Evolutionary conservation across 345 rosid genomes (phyloP).

Genomic region (Cardiospermum halicacabum): DNA sequence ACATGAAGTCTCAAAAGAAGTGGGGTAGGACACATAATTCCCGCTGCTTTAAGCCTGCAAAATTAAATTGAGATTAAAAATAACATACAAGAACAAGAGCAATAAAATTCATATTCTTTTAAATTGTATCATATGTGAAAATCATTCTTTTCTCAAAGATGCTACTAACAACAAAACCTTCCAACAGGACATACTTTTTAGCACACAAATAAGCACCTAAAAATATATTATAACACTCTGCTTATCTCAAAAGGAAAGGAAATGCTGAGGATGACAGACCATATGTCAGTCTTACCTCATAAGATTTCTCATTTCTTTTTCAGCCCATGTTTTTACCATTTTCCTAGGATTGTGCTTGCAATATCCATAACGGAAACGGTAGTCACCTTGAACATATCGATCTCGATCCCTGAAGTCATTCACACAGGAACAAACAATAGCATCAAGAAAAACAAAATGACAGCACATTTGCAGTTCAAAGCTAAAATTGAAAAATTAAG

Average conservation of each 20-base stretch:
- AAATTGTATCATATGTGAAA: not conserved
- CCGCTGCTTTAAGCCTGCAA: conserved; percentile 83
- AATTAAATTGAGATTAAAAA: conserved; percentile 6
- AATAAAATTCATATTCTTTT: not conserved
- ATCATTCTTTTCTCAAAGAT: not conserved
- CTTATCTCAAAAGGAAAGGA: not conserved
- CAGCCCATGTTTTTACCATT: conserved; percentile 99
- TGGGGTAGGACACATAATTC: conserved; percentile 86
- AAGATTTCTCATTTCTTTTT: conserved; percentile 95
- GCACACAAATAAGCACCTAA: not conserved
- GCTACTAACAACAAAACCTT: not conserved
- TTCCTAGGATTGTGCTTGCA: conserved; percentile 94
- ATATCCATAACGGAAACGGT: conserved; percentile 88
- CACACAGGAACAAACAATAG: not conserved
- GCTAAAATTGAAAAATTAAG: not conserved
- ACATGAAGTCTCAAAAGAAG: conserved; percentile 79
- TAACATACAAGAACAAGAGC: not conserved
- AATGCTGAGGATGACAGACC: not conserved
- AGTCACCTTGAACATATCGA: conserved; percentile 96
- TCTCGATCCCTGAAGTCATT: conserved; percentile 72
- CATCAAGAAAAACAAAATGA: not conserved
- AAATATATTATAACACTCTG: not conserved
- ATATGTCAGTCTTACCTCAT: conserved; percentile 45
- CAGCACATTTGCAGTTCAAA: not conserved
- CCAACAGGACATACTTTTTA: not conserved